These are phyloP conservation scores for Nitzschia putrida DNA, from an alignment of 108 stramenopile genomes.

Conservation along the genomic window DNA sequence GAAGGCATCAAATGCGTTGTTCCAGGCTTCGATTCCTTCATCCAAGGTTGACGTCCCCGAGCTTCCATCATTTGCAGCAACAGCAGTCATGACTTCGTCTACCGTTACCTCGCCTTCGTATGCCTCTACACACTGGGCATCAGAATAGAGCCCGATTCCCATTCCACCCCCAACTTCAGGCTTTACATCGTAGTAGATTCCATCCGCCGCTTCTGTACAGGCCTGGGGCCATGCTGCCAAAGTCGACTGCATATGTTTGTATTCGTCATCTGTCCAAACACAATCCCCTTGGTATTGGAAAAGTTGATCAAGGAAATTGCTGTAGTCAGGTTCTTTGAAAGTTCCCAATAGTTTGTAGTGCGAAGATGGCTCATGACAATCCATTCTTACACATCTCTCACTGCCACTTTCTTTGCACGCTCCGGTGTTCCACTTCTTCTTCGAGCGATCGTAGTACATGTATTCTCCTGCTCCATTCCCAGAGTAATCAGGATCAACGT, in stretches of 20 bases:
- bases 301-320: constrained; percentile 54
- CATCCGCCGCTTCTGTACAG: constrained; percentile 3
- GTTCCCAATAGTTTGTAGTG: constrained; percentile 53
- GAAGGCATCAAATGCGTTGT: constrained; percentile 51
- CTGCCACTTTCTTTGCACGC: constrained; percentile 38
- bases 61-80: constrained; percentile 26
- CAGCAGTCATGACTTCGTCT: constrained; percentile 11
- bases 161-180: constrained; percentile 40
- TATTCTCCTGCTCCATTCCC: constrained; percentile 60
- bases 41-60: background rate
- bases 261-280: constrained; percentile 50
- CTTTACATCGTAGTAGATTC: constrained; percentile 47
- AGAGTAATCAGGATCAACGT: constrained; percentile 48
- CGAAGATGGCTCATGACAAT: constrained; percentile 56
- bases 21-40: constrained; percentile 31
- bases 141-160: constrained; percentile 48
- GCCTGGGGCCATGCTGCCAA: constrained; percentile 1
- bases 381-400: constrained; percentile 59
- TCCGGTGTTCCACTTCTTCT: constrained; percentile 37
- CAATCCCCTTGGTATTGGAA: constrained; percentile 63
- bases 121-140: constrained; percentile 30
- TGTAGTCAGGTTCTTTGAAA: constrained; percentile 52
- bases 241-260: constrained; percentile 18
- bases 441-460: constrained; percentile 38
- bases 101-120: constrained; percentile 25